These are phyloP conservation scores for Leishmania turanica DNA, from an alignment of 208 protist species.

Conservation along the genomic window DNA sequence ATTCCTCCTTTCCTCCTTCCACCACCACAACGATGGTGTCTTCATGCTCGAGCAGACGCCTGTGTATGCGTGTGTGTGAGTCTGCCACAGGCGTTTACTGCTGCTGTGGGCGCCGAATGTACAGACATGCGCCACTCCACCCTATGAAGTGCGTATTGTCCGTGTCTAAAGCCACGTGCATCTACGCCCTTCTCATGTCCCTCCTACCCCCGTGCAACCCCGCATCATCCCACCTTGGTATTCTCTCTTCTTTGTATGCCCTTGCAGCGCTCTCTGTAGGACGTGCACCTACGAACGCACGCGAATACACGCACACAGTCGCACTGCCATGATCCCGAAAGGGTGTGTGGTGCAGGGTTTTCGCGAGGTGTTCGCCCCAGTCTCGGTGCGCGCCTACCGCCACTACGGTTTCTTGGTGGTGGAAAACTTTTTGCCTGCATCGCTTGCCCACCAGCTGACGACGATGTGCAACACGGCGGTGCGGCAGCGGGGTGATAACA, in stretches of 20 bases:
- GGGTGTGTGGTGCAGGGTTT: conserved; percentile 40
- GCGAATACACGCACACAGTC: conserved; percentile 1
- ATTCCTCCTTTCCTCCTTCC: neutral
- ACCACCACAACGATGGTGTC: neutral
- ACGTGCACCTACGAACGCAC: neutral
- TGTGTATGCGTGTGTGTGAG: neutral
- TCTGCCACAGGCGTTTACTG: neutral
- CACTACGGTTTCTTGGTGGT: conserved; percentile 63
- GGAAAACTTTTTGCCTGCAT: conserved; percentile 36
- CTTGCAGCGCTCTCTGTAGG: neutral
- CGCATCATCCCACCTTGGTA: neutral
- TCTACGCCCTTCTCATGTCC: neutral
- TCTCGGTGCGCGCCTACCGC: conserved; percentile 59
- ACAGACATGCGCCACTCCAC: neutral
- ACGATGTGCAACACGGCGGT: conserved; percentile 36
- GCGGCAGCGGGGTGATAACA: conserved; percentile 32
- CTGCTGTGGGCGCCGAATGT: neutral
- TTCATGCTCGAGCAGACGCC: neutral
- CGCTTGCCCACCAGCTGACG: conserved; percentile 30
- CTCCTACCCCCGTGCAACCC: too few relatives aligned
- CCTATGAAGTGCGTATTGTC: neutral
- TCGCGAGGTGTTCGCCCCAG: conserved; percentile 40
- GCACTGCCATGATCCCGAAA: conserved; percentile 4
- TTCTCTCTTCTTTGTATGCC: neutral
- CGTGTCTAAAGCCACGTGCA: neutral